phyloP scores from a whole-genome alignment of 2,329 filamentous ascomycete species.

The Neonectria magnoliae region DNA sequence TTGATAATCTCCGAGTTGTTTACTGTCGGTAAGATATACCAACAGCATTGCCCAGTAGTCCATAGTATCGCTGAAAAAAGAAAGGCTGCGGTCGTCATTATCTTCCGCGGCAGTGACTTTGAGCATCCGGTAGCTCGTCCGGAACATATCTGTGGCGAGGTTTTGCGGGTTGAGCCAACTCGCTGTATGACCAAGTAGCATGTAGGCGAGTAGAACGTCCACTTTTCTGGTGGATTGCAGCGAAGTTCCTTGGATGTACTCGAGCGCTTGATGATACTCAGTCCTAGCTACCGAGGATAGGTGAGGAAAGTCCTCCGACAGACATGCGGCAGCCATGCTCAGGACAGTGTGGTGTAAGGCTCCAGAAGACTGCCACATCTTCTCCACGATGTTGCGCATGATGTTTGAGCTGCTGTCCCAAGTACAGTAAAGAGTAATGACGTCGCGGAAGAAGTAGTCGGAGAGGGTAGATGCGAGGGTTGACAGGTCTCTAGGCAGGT shows the following conservation, averaged over 20 bases:
- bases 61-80: constrained; percentile 33
- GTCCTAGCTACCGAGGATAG: constrained; percentile 10
- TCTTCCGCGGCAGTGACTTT: constrained; percentile 1
- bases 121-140: constrained; percentile 17
- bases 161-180: constrained; percentile 36
- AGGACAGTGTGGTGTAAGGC: constrained; percentile 36
- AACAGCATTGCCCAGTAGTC: constrained; percentile 41
- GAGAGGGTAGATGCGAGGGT: constrained; percentile 26
- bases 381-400: constrained; percentile 35
- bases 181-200: constrained; percentile 32
- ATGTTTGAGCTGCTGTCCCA: constrained; percentile 36
- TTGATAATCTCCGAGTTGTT: constrained; percentile 21
- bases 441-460: constrained; percentile 36
- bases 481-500: constrained; percentile 16
- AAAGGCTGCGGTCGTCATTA: not conserved
- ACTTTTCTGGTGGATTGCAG: not conserved
- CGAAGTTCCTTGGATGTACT: constrained; percentile 4
- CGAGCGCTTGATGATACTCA: constrained; percentile 27
- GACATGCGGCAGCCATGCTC: constrained; percentile 38
- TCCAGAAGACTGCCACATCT: constrained; percentile 31
- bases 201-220: constrained; percentile 21
- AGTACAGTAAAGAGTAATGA: constrained; percentile 34
- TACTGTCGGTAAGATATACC: constrained; percentile 32
- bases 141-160: constrained; percentile 32
- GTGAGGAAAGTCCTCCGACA: constrained; percentile 34